Percentiles rank a stretch among this genome's conserved stretches.
Conservation (phyloP, 2,329 filamentous ascomycete genomes). For the Boeremia lycopersici region DNA sequence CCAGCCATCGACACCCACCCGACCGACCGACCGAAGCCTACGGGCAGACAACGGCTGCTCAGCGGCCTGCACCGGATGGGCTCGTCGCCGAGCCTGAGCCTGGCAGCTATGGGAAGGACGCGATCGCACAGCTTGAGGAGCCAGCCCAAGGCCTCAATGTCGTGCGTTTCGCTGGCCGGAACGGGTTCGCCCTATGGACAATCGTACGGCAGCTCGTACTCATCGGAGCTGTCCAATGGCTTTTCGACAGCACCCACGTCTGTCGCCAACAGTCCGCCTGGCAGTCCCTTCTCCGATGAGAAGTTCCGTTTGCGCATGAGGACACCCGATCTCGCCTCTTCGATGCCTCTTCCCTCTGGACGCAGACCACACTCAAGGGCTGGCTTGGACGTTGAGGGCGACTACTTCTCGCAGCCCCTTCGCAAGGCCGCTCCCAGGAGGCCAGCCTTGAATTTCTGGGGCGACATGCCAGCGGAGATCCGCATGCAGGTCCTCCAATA, state of each 20-base stretch:
- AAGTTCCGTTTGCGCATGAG: slow-evolving; percentile 62
- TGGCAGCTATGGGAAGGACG: slow-evolving; percentile 67
- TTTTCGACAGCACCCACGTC: slow-evolving; percentile 64
- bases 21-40: slow-evolving; percentile 61
- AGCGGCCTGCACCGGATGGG: slow-evolving; percentile 80
- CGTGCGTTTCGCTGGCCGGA: slow-evolving; percentile 66
- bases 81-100: slow-evolving; percentile 76
- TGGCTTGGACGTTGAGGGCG: slow-evolving; percentile 48
- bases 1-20: slow-evolving; percentile 34
- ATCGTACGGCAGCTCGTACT: slow-evolving; percentile 61
- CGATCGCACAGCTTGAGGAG: slow-evolving; percentile 71
- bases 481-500: slow-evolving; percentile 78
- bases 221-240: slow-evolving; percentile 62
- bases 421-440: slow-evolving; percentile 45
- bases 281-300: slow-evolving; percentile 58
- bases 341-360: slow-evolving; percentile 68
- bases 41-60: slow-evolving; percentile 72
- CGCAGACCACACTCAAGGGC: slow-evolving; percentile 58
- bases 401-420: slow-evolving; percentile 55
- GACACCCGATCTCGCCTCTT: slow-evolving; percentile 58
- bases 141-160: slow-evolving; percentile 66
- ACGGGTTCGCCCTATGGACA: slow-evolving; percentile 57
- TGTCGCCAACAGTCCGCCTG: slow-evolving; percentile 54
- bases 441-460: slow-evolving; percentile 73
- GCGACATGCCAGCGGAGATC: slow-evolving; percentile 79